Base-by-base conservation (phyloP, 2,329 filamentous ascomycete species). In the Dactylellina sp. region DNA sequence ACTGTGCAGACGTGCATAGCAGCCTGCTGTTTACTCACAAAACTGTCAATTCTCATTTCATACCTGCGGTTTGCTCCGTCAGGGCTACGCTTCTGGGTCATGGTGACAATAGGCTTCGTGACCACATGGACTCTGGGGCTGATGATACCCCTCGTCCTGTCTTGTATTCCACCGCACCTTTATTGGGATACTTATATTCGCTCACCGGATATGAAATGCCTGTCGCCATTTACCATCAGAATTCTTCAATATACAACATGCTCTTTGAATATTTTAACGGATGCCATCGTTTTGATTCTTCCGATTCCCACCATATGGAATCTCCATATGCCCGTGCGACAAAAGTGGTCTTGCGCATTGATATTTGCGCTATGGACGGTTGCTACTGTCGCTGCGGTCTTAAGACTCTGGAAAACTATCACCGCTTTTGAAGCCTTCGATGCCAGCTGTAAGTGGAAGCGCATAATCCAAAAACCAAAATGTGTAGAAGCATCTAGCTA, bases 341-440 rank as follows among this genome's bases (percentile, higher is more conserved):
- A 68, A n/a, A 68, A 68, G 24, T 68, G 63, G 63, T 59, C 63
- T 24, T 68, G 63, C 39, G 63, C 22, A 9, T 52, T 68, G 18
- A 68, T 68, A 9, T 68, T 68, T 22, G 52, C 56, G 35, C 18
- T 68, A 7, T 68, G 63, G 63, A 68, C 46, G 28, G 25, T 60
- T 12, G 63, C 63, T 16, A 68, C 63, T 35, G 18, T 68, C 49
- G 63, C 63, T 4, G 63, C 63, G 18, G 44, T 60, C 16, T 44
- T 68, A 9, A 42, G 63, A 32, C 42, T 68, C 11, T 47, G 25
- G 63, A 50, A 59, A 20, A 68, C 63, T 7, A 47, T 60, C 6
- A 35, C 42, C n/a, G 49, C 52, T 7, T 52, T 68, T 46, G 44
- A 68, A 18, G 52, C 47, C 11, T 59, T 68, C 7, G 63, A 68